phyloP scores from a whole-genome alignment of 805 yeast genomes.

The Metschnikowia colocasiae region DNA sequence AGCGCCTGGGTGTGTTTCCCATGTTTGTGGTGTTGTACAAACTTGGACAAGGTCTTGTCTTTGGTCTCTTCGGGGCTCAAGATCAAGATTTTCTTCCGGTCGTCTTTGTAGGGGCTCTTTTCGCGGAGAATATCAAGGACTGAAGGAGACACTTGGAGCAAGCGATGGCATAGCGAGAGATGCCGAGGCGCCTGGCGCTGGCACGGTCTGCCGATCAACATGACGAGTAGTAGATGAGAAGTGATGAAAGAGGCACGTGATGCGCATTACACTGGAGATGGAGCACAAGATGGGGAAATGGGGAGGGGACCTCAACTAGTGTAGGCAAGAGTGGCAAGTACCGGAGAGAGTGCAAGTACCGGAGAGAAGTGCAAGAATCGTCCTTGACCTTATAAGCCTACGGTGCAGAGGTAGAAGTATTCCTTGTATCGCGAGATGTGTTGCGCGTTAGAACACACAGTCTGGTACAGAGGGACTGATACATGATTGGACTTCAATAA shows the following conservation, averaged over 20 bases:
- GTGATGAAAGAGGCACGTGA: not conserved
- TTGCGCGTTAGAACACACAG: too few species aligned
- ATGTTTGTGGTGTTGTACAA: not conserved
- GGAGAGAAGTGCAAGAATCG: too few species aligned
- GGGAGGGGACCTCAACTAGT: too few species aligned
- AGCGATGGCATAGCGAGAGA: not conserved
- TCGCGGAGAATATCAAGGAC: slow-evolving; percentile 9
- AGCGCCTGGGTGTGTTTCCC: not conserved
- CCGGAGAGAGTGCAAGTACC: too few species aligned
- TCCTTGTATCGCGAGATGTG: too few species aligned
- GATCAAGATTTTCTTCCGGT: slow-evolving; percentile 14
- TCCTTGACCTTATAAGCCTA: too few species aligned
- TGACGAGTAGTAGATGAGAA: not conserved
- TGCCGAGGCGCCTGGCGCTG: slow-evolving; percentile 2
- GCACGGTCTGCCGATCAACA: not conserved
- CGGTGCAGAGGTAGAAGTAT: too few species aligned
- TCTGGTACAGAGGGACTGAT: too few species aligned
- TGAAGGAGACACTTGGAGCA: slow-evolving; percentile 2
- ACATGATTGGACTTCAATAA: too few species aligned
- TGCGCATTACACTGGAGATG: not conserved
- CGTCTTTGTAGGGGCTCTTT: not conserved
- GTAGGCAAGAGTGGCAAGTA: too few species aligned
- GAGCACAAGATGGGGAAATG: too few species aligned
- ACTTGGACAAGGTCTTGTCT: slow-evolving; percentile 12
- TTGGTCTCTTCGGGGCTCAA: slow-evolving; percentile 17